Evolutionary conservation across 163 green algal species (phyloP).

Genomic region (Chlorella variabilis): DNA sequence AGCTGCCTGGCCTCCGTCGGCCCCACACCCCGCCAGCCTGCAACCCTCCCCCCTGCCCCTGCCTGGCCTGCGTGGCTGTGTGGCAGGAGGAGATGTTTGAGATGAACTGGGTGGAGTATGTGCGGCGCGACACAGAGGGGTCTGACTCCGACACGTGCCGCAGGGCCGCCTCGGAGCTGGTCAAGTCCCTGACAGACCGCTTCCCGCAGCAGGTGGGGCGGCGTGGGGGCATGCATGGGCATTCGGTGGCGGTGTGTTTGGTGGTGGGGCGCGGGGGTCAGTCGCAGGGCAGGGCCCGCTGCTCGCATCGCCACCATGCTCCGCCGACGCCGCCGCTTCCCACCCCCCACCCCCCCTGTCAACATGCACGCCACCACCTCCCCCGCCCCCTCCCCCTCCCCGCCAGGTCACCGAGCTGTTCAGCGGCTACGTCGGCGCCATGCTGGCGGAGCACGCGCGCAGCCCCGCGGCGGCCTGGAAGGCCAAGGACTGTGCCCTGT

Average conservation of each 20-base stretch:
- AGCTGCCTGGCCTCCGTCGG: too few relatives aligned
- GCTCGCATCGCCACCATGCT: too few relatives aligned
- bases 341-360: too few relatives aligned
- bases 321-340: too few relatives aligned
- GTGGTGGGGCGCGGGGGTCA: too few relatives aligned
- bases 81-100: slow-evolving; percentile 95
- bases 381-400: background rate
- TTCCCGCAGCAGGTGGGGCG: slow-evolving; percentile 75
- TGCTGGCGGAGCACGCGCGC: slow-evolving; percentile 78
- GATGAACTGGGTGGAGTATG: slow-evolving; percentile 93
- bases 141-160: slow-evolving; percentile 94
- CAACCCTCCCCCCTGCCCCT: background rate
- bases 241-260: background rate
- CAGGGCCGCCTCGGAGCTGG: slow-evolving; percentile 91
- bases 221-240: background rate
- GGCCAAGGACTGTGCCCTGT: slow-evolving; percentile 96
- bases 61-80: background rate
- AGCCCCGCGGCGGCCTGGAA: slow-evolving; percentile 79
- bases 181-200: slow-evolving; percentile 80
- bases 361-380: background rate
- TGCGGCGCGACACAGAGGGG: slow-evolving; percentile 93
- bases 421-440: slow-evolving; percentile 80
- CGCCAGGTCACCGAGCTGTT: slow-evolving; percentile 82
- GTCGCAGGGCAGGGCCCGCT: too few relatives aligned
- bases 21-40: too few relatives aligned